These are phyloP conservation scores for Fusarium armeniacum DNA, from an alignment of 2,329 filamentous ascomycete genomes.

Conservation along the genomic window DNA sequence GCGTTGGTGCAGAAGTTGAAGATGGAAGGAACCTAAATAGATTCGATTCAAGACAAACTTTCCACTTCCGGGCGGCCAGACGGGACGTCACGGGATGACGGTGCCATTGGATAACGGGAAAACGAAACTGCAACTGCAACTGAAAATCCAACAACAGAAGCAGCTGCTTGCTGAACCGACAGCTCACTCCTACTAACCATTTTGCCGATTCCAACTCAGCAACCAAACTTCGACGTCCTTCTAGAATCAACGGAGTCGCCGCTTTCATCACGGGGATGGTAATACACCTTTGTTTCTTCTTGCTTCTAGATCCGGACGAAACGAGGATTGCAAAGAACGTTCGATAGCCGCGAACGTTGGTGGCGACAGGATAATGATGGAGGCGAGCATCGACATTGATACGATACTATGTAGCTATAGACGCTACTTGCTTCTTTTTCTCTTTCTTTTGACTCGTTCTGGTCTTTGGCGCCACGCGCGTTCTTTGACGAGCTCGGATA, in stretches of 20 bases:
- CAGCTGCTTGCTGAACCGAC: not conserved
- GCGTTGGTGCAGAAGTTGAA: not conserved
- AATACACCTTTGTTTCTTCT: not conserved
- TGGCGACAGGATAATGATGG: conserved; percentile 14
- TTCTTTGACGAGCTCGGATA: conserved; percentile 2
- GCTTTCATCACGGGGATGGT: not conserved
- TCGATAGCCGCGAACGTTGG: conserved; percentile 7
- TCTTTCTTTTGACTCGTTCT: not conserved
- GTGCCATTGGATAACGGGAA: conserved; percentile 19
- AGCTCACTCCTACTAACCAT: not conserved
- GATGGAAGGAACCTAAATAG: not conserved
- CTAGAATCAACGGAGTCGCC: conserved; percentile 1
- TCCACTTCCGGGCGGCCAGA: conserved; percentile 16
- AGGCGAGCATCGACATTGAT: conserved; percentile 1
- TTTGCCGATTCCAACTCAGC: conserved; percentile 9
- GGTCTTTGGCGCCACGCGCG: conserved; percentile 27
- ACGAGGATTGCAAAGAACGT: not conserved
- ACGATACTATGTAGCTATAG: not conserved
- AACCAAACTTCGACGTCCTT: conserved; percentile 7
- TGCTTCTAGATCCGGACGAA: conserved; percentile 31
- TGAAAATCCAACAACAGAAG: conserved; percentile 1
- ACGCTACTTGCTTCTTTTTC: not conserved
- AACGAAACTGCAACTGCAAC: not conserved
- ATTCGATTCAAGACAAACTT: conserved; percentile 4
- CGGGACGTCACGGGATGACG: conserved; percentile 37